Percentiles rank a stretch among this genome's conserved stretches.
Evolutionary conservation across 345 rosid genomes (phyloP).

Genomic region (Brassica rapa): DNA sequence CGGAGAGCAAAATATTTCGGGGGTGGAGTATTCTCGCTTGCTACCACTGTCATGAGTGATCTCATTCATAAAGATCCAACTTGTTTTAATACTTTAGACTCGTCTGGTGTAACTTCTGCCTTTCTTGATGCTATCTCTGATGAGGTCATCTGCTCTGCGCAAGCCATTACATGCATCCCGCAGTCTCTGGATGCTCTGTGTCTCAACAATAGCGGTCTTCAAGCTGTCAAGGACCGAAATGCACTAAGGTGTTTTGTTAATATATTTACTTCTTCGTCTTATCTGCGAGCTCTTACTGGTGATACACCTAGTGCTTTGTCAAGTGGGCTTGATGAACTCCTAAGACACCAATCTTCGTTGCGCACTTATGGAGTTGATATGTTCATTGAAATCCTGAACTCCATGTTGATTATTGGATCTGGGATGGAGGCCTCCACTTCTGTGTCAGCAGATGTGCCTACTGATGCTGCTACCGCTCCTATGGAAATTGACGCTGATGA

Average conservation of each 20-base stretch:
- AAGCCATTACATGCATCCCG: conserved; percentile 94
- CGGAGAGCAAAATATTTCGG: conserved; percentile 89
- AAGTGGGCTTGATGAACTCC: conserved; percentile 88
- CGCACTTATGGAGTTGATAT: conserved; percentile 88
- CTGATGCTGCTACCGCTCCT: conserved; percentile 61
- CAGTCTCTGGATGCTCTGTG: conserved; percentile 97
- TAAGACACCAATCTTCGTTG: conserved; percentile 89
- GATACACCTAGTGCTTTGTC: conserved; percentile 83
- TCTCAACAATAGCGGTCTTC: conserved; percentile 83
- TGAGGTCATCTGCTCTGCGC: conserved; percentile 81
- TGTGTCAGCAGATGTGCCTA: conserved; percentile 46
- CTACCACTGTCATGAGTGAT: conserved; percentile 96
- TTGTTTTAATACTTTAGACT: conserved; percentile 78
- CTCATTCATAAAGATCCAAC: conserved; percentile 97
- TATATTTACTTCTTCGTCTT: conserved; percentile 80
- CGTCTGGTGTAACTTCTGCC: conserved; percentile 88
- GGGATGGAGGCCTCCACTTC: conserved; percentile 57
- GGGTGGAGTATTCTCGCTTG: conserved; percentile 96
- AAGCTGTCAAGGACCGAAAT: conserved; percentile 81
- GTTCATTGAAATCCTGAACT: conserved; percentile 79
- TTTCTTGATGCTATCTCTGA: conserved; percentile 91
- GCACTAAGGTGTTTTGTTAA: conserved; percentile 90
- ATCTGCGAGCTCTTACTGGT: conserved; percentile 77
- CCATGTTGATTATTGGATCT: conserved; percentile 64
- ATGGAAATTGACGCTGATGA: conserved; percentile 91